Conservation (phyloP, 345 rosid genomes). For the Citropsis articulata region DNA sequence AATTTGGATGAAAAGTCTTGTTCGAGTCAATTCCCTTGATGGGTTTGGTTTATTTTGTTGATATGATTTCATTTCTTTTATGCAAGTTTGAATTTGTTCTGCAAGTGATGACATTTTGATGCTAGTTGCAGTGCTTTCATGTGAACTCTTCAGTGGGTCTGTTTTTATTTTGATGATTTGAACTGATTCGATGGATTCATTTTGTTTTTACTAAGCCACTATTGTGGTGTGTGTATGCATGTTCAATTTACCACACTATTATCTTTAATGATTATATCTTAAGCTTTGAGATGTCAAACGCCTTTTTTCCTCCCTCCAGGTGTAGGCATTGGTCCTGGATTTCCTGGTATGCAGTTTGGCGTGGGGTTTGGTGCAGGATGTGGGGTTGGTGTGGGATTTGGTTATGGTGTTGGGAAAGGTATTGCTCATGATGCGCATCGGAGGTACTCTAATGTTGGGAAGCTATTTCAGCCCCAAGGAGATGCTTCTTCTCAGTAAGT, state of each 20-base stretch:
- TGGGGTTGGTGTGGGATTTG: slow-evolving; percentile 87
- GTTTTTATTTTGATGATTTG: background rate
- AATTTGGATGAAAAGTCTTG: background rate
- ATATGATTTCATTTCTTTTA: background rate
- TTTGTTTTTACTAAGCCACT: background rate
- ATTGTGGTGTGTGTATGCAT: too few relatives aligned
- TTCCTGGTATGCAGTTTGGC: slow-evolving; percentile 81
- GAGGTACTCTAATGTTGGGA: slow-evolving; percentile 53
- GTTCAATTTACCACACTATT: too few relatives aligned
- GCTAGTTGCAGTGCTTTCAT: background rate
- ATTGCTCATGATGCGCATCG: slow-evolving; percentile 53
- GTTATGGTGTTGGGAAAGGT: slow-evolving; percentile 79
- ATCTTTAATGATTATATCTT: background rate
- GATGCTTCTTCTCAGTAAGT: slow-evolving; percentile 50
- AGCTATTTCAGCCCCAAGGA: slow-evolving; percentile 24
- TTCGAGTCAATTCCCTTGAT: background rate
- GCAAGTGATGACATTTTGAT: background rate
- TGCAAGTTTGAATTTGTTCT: background rate
- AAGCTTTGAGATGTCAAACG: background rate
- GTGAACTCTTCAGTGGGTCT: background rate
- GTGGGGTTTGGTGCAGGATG: slow-evolving; percentile 83
- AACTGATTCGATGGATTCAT: background rate
- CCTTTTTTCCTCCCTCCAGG: slow-evolving; percentile 34
- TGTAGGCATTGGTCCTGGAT: slow-evolving; percentile 76
- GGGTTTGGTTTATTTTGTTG: background rate